phyloP scores from a whole-genome alignment of 345 rosid species.

The Gossypium stocksii region DNA sequence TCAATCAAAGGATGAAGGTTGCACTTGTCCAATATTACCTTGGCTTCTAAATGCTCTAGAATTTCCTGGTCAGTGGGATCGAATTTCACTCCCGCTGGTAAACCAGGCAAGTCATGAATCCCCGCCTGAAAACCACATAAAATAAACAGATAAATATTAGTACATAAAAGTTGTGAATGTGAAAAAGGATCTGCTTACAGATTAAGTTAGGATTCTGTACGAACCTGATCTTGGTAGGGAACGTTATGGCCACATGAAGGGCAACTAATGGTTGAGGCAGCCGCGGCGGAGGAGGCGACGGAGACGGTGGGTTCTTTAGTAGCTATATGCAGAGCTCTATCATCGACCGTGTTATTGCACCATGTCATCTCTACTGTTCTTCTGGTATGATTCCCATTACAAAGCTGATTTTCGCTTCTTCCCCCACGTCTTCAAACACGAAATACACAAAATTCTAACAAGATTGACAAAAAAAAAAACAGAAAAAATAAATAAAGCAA shows the following conservation, averaged over 20 bases:
- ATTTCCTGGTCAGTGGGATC: conserved; percentile 93
- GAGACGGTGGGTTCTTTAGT: background rate
- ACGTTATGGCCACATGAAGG: conserved; percentile 76
- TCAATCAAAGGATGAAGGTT: conserved; percentile 80
- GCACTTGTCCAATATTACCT: conserved; percentile 44
- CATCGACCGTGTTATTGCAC: conserved; percentile 47
- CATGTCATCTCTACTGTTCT: conserved; percentile 50
- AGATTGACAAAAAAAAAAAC: background rate
- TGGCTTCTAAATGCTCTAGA: conserved; percentile 76
- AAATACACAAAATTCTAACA: background rate
- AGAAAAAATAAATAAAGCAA: conserved; percentile 1
- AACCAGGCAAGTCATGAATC: conserved; percentile 66
- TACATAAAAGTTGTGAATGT: background rate
- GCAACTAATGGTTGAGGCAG: conserved; percentile 33
- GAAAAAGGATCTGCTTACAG: background rate
- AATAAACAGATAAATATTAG: background rate
- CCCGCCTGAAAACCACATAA: conserved; percentile 48
- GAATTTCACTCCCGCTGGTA: conserved; percentile 92
- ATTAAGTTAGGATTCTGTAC: background rate
- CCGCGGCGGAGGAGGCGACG: background rate
- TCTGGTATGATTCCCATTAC: conserved; percentile 21
- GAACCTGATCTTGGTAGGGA: conserved; percentile 59
- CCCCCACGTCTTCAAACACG: conserved; percentile 18
- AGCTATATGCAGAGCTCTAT: conserved; percentile 16
- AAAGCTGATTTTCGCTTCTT: background rate